Percentiles rank a stretch among this genome's conserved stretches.
These are phyloP conservation scores for Aspergillus vadensis DNA, from an alignment of 2,329 filamentous ascomycete genomes.

Conservation along the genomic window DNA sequence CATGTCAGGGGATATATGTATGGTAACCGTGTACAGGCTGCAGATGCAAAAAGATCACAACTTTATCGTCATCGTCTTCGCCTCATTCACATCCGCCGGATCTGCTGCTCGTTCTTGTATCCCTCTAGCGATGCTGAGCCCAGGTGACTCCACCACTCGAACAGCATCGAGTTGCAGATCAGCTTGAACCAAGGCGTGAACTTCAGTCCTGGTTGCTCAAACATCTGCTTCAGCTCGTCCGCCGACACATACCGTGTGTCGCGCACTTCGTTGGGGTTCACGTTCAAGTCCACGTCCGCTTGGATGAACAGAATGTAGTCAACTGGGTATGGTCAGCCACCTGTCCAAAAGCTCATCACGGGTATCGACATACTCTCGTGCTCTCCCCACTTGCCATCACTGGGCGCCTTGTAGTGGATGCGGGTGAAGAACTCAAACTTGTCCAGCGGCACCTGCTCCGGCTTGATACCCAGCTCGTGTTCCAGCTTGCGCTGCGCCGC, in stretches of 20 bases:
- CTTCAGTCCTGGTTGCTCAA: constrained; percentile 74
- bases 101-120: constrained; percentile 82
- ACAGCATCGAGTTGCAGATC: constrained; percentile 96
- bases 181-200: constrained; percentile 99
- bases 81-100: constrained; percentile 70
- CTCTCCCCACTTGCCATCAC: constrained; percentile 97
- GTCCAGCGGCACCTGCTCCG: constrained; percentile 83
- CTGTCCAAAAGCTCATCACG: not conserved
- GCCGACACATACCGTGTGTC: constrained; percentile 82
- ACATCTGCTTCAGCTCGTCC: constrained; percentile 80
- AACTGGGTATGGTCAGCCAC: constrained; percentile 56
- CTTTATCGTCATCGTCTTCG: constrained; percentile 9
- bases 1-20: not conserved
- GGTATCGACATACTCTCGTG: constrained; percentile 76
- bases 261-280: constrained; percentile 86
- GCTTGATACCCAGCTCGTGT: constrained; percentile 91
- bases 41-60: not conserved
- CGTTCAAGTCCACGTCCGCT: constrained; percentile 74
- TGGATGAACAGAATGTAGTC: constrained; percentile 99
- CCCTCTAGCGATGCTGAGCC: constrained; percentile 74
- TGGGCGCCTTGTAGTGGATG: constrained; percentile 97
- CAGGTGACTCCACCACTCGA: constrained; percentile 93
- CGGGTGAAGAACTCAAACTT: constrained; percentile 92
- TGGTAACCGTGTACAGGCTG: too few relatives aligned
- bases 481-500: constrained; percentile 91